phyloP scores from a whole-genome alignment of 108 stramenopile species.

The Cyclotella sp. region DNA sequence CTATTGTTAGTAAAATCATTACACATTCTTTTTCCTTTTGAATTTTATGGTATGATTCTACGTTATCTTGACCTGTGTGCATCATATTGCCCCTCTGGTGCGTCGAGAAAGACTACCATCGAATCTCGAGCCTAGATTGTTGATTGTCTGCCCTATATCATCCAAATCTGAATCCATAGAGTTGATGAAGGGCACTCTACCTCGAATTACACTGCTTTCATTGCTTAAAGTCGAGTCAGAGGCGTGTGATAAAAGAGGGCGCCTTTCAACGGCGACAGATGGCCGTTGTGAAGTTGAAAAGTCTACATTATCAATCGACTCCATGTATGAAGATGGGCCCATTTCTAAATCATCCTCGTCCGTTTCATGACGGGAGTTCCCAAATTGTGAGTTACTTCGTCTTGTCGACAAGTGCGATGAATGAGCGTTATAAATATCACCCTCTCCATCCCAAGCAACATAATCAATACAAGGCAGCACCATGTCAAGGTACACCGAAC shows the following conservation, averaged over 20 bases:
- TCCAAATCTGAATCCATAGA: conserved; percentile 42
- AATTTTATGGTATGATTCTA: neutral
- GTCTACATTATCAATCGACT: neutral
- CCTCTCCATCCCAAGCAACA: conserved; percentile 54
- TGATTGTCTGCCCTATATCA: conserved; percentile 17
- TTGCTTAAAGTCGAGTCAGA: conserved; percentile 30
- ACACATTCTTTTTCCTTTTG: neutral
- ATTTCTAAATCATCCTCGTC: conserved; percentile 36
- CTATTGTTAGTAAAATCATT: neutral
- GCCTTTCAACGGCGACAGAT: conserved; percentile 5
- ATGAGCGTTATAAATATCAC: conserved; percentile 29
- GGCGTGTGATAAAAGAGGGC: conserved; percentile 21
- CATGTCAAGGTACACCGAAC: conserved; percentile 29
- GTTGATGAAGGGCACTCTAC: conserved; percentile 47
- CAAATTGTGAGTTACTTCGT: neutral
- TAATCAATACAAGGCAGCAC: conserved; percentile 56
- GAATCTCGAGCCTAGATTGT: conserved; percentile 26
- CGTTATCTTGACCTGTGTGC: neutral
- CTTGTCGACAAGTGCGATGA: neutral
- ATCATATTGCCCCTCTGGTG: conserved; percentile 11
- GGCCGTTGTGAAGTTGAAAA: conserved; percentile 2
- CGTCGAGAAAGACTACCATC: conserved; percentile 30
- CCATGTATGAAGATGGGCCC: conserved; percentile 1
- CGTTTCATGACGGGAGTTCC: conserved; percentile 11
- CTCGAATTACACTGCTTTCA: conserved; percentile 43